Conservation (phyloP, 2,329 filamentous ascomycete genomes). For the Ceratocystis alfenasii region DNA sequence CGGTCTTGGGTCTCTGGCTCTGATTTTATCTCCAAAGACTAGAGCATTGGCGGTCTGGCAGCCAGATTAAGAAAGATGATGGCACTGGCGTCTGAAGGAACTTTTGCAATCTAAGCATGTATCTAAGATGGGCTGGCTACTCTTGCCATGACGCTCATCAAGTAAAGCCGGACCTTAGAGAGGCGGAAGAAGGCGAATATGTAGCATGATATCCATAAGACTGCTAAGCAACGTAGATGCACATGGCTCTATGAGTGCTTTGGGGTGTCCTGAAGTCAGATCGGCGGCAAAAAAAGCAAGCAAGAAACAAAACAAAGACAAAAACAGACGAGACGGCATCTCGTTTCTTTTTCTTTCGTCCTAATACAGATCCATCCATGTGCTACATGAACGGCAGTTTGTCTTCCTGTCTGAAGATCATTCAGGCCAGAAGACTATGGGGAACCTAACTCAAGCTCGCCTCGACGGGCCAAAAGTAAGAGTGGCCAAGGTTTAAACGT, state of each 20-base stretch:
- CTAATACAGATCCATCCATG: background rate
- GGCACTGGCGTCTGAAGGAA: background rate
- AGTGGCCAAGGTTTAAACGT: background rate
- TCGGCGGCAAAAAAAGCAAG: background rate
- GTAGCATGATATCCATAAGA: background rate
- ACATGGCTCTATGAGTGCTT: background rate
- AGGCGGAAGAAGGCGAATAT: background rate
- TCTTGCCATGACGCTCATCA: background rate
- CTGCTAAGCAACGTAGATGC: background rate
- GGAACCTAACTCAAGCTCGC: background rate
- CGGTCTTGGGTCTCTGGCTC: background rate
- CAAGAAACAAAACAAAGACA: too few relatives aligned
- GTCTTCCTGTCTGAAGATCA: background rate
- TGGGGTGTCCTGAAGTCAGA: background rate
- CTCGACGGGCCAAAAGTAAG: background rate
- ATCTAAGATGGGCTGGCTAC: background rate
- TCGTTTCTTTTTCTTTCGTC: background rate
- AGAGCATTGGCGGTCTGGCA: background rate
- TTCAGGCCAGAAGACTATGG: background rate
- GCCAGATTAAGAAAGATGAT: background rate
- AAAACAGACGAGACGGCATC: background rate
- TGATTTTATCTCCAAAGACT: background rate
- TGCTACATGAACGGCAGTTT: background rate
- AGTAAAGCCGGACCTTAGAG: background rate
- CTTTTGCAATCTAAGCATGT: background rate